Percentiles rank a stretch among this genome's conserved stretches.
Conservation (phyloP, 2,329 filamentous ascomycete genomes). For the Nemania diffusa region DNA sequence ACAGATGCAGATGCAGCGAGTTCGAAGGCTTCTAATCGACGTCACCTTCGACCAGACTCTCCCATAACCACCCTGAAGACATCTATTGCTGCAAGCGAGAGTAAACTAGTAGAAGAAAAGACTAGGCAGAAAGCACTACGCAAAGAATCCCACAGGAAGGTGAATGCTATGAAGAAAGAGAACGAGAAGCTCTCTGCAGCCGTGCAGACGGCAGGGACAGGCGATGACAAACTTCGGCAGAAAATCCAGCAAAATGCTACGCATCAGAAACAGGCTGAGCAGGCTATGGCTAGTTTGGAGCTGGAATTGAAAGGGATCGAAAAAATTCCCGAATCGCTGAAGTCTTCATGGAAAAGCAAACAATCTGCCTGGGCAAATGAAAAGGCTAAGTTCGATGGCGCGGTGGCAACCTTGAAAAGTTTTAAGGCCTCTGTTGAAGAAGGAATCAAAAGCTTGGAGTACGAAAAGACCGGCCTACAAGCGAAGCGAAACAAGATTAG, state of each 20-base stretch:
- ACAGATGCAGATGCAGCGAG: conserved; percentile 52
- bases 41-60: conserved; percentile 76
- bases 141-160: conserved; percentile 78
- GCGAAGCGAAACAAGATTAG: conserved; percentile 79
- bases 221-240: conserved; percentile 79
- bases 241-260: conserved; percentile 80
- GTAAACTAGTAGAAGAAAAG: conserved; percentile 75
- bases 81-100: conserved; percentile 77
- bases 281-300: conserved; percentile 65
- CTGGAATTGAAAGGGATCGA: conserved; percentile 72
- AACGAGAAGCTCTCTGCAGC: conserved; percentile 75
- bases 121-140: conserved; percentile 75
- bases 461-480: conserved; percentile 71
- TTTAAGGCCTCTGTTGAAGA: conserved; percentile 71
- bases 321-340: conserved; percentile 70
- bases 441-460: conserved; percentile 70
- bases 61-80: conserved; percentile 80
- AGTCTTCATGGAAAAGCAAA: conserved; percentile 64
- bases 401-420: conserved; percentile 63
- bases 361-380: conserved; percentile 65
- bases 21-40: conserved; percentile 59
- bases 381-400: conserved; percentile 69
- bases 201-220: conserved; percentile 74
- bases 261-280: conserved; percentile 73
- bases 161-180: conserved; percentile 76